phyloP scores from a whole-genome alignment of 768 basidiomycete species.

The Harrya chromipes region DNA sequence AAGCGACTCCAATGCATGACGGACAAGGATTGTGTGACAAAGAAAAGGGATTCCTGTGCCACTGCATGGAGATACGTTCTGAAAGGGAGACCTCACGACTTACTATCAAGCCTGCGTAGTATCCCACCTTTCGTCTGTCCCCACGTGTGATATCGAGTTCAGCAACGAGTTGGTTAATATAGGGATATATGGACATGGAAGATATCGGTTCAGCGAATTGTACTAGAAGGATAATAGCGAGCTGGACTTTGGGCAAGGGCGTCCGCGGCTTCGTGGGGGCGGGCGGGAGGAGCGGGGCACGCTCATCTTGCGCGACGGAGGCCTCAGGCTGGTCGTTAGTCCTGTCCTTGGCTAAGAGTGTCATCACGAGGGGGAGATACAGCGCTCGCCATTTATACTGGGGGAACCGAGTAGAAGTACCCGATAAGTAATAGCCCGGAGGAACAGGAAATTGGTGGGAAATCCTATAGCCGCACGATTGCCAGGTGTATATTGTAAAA shows the following conservation, averaged over 20 bases:
- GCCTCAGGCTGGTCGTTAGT: not conserved
- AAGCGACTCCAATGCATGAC: slow-evolving; percentile 71
- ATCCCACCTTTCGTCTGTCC: slow-evolving; percentile 39
- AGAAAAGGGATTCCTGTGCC: slow-evolving; percentile 70
- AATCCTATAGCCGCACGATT: too few relatives aligned
- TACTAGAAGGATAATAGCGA: slow-evolving; percentile 35
- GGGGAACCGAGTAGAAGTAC: not conserved
- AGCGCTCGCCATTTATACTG: not conserved
- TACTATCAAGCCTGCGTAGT: slow-evolving; percentile 72
- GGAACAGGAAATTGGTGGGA: not conserved
- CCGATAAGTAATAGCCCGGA: not conserved
- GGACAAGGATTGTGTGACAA: slow-evolving; percentile 66
- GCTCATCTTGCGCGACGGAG: slow-evolving; percentile 12
- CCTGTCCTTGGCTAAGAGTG: not conserved
- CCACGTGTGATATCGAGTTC: slow-evolving; percentile 26
- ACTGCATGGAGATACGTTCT: not conserved
- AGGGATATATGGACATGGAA: slow-evolving; percentile 44
- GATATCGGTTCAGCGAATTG: slow-evolving; percentile 36
- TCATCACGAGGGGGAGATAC: slow-evolving; percentile 1
- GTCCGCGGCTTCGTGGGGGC: slow-evolving; percentile 15
- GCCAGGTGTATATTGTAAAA: too few relatives aligned
- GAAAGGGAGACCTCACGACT: not conserved
- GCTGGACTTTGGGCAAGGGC: slow-evolving; percentile 39
- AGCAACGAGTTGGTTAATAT: slow-evolving; percentile 43
- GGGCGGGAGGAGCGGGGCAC: slow-evolving; percentile 5